Conservation (phyloP, 495 filamentous ascomycete genomes). For the Talaromyces trachyspermus region DNA sequence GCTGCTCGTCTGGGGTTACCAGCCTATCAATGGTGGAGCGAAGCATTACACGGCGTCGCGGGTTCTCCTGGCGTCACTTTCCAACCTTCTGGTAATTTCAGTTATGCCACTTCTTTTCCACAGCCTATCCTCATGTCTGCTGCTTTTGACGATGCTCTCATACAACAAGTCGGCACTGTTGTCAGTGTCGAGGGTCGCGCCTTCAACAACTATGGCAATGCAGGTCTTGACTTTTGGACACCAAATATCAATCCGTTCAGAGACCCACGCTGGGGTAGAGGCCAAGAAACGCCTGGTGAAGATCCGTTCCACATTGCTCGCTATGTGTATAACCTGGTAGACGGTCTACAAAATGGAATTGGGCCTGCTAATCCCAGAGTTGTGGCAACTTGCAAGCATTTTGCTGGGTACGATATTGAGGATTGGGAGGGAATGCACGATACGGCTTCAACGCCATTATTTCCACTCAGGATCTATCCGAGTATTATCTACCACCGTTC, state of each 20-base stretch:
- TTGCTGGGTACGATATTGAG: slow-evolving; percentile 54
- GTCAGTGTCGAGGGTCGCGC: slow-evolving; percentile 52
- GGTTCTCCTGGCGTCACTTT: slow-evolving; percentile 39
- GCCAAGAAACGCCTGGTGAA: slow-evolving; percentile 52
- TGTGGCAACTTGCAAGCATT: slow-evolving; percentile 55
- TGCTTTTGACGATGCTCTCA: slow-evolving; percentile 46
- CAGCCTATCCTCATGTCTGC: slow-evolving; percentile 47
- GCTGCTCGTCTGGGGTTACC: slow-evolving; percentile 44
- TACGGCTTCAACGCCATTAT: slow-evolving; percentile 44
- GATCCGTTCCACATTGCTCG: slow-evolving; percentile 44
- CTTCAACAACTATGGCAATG: slow-evolving; percentile 45
- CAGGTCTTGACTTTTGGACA: slow-evolving; percentile 52
- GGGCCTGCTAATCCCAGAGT: slow-evolving; percentile 34
- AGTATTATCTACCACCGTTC: slow-evolving; percentile 47
- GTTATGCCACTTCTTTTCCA: slow-evolving; percentile 50
- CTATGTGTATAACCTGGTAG: slow-evolving; percentile 45
- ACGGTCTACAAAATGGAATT: slow-evolving; percentile 45
- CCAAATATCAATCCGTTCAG: slow-evolving; percentile 58
- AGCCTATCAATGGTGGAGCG: slow-evolving; percentile 40
- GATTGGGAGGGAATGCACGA: slow-evolving; percentile 35
- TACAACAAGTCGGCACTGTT: slow-evolving; percentile 40
- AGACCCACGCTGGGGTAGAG: slow-evolving; percentile 49
- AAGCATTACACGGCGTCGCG: slow-evolving; percentile 49
- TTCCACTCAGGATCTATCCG: slow-evolving; percentile 39
- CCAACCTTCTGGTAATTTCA: slow-evolving; percentile 33